Evolutionary conservation across 768 basidiomycete genomes (phyloP).

Genomic region (Lentinula boryana): DNA sequence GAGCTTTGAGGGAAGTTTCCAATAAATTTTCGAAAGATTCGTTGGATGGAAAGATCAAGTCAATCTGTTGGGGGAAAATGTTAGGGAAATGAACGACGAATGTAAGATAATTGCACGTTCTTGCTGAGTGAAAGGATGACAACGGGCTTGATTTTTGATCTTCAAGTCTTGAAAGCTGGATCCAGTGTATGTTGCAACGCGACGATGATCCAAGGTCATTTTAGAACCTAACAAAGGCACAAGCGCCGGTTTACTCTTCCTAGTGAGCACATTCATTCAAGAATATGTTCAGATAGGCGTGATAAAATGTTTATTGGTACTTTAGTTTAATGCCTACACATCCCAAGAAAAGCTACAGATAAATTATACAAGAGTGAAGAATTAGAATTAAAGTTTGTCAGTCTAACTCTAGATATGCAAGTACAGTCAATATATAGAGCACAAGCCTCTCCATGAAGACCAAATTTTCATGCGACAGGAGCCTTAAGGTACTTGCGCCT

Average conservation of each 20-base stretch:
- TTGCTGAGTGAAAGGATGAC: slow-evolving; percentile 51
- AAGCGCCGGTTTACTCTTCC: neutral
- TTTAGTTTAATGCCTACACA: slow-evolving; percentile 1
- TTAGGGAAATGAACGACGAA: neutral
- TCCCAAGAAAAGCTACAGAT: slow-evolving; percentile 7
- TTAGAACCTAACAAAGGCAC: neutral
- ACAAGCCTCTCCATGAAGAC: neutral
- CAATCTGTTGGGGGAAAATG: slow-evolving; percentile 36
- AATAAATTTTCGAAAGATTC: slow-evolving; percentile 32
- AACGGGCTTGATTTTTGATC: slow-evolving; percentile 26
- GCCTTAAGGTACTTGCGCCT: slow-evolving; percentile 76
- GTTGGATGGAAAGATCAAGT: slow-evolving; percentile 52
- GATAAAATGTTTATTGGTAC: neutral
- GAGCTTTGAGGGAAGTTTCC: slow-evolving; percentile 27
- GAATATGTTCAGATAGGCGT: too few species aligned
- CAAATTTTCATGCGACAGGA: slow-evolving; percentile 26
- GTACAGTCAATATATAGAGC: neutral
- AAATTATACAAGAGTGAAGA: slow-evolving; percentile 2
- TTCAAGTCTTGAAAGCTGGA: slow-evolving; percentile 13
- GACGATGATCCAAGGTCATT: slow-evolving; percentile 14
- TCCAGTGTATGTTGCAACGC: slow-evolving; percentile 15
- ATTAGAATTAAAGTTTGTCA: neutral
- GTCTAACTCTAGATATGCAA: neutral
- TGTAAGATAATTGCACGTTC: slow-evolving; percentile 20
- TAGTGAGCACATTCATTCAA: too few species aligned